Evolutionary conservation across 1,284 basidiomycete genomes (phyloP), one percentile per base, ranked within the genome.

Genomic region (Blastosporella zonata): DNA sequence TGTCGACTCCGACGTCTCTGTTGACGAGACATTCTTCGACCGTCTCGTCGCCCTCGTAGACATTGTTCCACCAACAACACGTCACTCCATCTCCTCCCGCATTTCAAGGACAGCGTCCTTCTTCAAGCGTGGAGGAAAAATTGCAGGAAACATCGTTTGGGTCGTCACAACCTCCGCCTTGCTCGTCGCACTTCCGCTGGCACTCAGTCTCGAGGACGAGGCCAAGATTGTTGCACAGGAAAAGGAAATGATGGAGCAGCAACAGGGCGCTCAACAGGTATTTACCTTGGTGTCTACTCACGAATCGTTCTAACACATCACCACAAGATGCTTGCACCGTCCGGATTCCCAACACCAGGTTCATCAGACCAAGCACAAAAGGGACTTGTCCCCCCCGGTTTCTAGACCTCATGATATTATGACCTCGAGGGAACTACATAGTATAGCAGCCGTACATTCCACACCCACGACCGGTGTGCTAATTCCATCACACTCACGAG

Each of bases 141-240:
- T 90, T 40, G 78, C 85, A 21, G 96, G 97, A 15, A 93, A 90
- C 65, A 70, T 95, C 62, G 89, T 93, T 45, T 99, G 96, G 96
- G 81, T 97, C 56, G 77, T 96, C 63, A 96, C 93, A 50, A 99
- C 96, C 13, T 93, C 87, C 40, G 93, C 94, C 0, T 75, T 99
- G 42, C 81, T 99, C 51, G 87, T 99, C 43, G 97, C 92, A 6
- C 77, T 99, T 42, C 96, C 96, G 22, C 79, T 97, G 57, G 93
- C 94, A 1, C 78, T 99, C 57, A 89, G 87, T 49, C 79, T 98
- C 56, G 96, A 99, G 70, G 96, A 97, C 69, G 96, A 99, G 74
- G 88, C 90, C 43, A 93, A 93, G 71, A 82, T 97, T 52, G 87
- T 94, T 4, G 86, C 88, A 49, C 95, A 98, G 72, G 96, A 99